Percentiles rank a stretch among this genome's conserved stretches.
Evolutionary conservation across 2,329 filamentous ascomycete species (phyloP).

Genomic region (Aulographum hederae): DNA sequence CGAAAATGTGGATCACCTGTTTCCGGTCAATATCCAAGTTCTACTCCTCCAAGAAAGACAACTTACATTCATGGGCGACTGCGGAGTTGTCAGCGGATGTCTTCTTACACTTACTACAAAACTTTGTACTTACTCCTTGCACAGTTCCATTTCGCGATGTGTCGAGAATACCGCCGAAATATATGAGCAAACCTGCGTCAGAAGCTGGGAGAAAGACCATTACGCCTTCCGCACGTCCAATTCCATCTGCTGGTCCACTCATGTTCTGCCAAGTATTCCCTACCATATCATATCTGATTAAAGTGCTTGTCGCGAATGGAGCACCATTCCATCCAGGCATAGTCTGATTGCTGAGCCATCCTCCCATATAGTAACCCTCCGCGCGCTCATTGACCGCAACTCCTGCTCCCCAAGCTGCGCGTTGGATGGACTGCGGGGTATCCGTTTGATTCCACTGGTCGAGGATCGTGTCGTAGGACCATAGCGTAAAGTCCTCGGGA

Average conservation of each 20-base stretch:
- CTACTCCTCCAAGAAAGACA: too few relatives aligned
- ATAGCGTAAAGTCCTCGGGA: slow-evolving; percentile 31
- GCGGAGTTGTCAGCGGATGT: too few relatives aligned
- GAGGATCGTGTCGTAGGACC: slow-evolving; percentile 38
- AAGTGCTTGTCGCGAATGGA: slow-evolving; percentile 28
- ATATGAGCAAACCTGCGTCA: slow-evolving; percentile 39
- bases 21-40: slow-evolving; percentile 16
- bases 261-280: slow-evolving; percentile 32
- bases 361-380: slow-evolving; percentile 43
- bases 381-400: slow-evolving; percentile 34
- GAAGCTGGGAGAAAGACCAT: slow-evolving; percentile 43
- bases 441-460: slow-evolving; percentile 35
- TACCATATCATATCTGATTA: slow-evolving; percentile 40
- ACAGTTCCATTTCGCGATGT: slow-evolving; percentile 27
- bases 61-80: too few relatives aligned
- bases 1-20: slow-evolving; percentile 39
- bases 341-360: slow-evolving; percentile 39
- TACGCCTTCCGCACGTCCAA: slow-evolving; percentile 38
- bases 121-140: too few relatives aligned
- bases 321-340: slow-evolving; percentile 31
- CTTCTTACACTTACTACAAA: too few relatives aligned
- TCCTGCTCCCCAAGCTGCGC: slow-evolving; percentile 39
- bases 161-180: slow-evolving; percentile 41
- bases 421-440: slow-evolving; percentile 16
- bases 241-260: slow-evolving; percentile 34